Percentiles rank a stretch among this genome's conserved stretches.
Conservation (phyloP, 352 stramenopile species). For the Porosira glacialis region DNA sequence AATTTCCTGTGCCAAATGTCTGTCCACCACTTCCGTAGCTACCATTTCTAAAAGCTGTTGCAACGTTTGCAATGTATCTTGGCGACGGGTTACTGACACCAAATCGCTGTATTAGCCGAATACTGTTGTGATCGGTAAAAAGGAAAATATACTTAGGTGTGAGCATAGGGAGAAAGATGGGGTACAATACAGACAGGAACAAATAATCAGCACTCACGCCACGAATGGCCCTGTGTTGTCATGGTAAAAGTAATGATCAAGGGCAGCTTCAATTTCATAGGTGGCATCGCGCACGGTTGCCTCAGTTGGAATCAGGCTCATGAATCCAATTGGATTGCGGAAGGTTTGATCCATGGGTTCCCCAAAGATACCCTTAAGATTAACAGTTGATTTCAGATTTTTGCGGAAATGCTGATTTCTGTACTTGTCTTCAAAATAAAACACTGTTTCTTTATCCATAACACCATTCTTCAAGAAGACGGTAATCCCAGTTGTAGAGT, state of each 20-base stretch:
- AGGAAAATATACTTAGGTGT: too few species aligned
- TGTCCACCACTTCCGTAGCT: slow-evolving; percentile 40
- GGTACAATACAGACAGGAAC: too few species aligned
- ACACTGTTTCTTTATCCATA: slow-evolving; percentile 51
- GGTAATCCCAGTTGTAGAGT: slow-evolving; percentile 36
- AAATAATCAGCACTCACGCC: too few species aligned
- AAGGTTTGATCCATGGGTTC: slow-evolving; percentile 55
- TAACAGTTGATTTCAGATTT: slow-evolving; percentile 55
- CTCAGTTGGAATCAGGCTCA: slow-evolving; percentile 21
- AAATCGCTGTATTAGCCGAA: slow-evolving; percentile 72
- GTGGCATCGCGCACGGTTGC: slow-evolving; percentile 49
- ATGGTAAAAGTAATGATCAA: slow-evolving; percentile 72
- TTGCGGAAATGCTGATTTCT: slow-evolving; percentile 42
- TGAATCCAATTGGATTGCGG: slow-evolving; percentile 70
- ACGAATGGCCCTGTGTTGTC: slow-evolving; percentile 78
- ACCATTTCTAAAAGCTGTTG: slow-evolving; percentile 59
- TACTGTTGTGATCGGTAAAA: too few species aligned
- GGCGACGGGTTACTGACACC: slow-evolving; percentile 68
- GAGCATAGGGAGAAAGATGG: too few species aligned
- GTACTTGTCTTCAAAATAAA: slow-evolving; percentile 57
- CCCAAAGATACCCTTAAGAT: slow-evolving; percentile 49
- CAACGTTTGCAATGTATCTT: slow-evolving; percentile 64
- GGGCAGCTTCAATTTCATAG: slow-evolving; percentile 71
- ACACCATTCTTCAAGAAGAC: slow-evolving; percentile 30
- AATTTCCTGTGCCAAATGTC: slow-evolving; percentile 40